Evolutionary conservation across 768 basidiomycete genomes (phyloP).

Genomic region (Cystofilobasidium capitatum): DNA sequence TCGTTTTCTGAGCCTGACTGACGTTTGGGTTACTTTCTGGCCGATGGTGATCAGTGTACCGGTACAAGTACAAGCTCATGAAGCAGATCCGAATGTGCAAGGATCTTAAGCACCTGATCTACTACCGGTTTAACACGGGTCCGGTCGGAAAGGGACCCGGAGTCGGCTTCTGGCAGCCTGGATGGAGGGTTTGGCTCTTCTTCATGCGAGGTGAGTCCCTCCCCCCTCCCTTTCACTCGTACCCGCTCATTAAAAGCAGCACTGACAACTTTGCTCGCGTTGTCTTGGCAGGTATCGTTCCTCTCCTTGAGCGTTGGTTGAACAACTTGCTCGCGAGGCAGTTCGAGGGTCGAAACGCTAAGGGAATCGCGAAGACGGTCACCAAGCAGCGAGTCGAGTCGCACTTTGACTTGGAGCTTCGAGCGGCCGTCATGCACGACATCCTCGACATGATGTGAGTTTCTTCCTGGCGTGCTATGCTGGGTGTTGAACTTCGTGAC

Average conservation of each 20-base stretch:
- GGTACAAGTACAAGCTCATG: slow-evolving; percentile 99
- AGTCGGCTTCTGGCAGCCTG: slow-evolving; percentile 98
- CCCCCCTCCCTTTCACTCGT: not conserved
- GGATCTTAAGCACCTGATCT: slow-evolving; percentile 75
- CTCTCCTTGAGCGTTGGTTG: slow-evolving; percentile 92
- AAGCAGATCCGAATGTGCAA: slow-evolving; percentile 99
- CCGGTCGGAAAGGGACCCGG: slow-evolving; percentile 99
- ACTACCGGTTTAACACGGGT: slow-evolving; percentile 98
- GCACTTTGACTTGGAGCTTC: slow-evolving; percentile 92
- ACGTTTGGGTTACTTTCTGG: not conserved
- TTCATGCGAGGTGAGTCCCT: slow-evolving; percentile 71
- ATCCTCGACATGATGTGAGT: slow-evolving; percentile 57
- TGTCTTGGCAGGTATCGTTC: slow-evolving; percentile 55
- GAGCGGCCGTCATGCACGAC: slow-evolving; percentile 99
- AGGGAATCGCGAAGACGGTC: slow-evolving; percentile 44
- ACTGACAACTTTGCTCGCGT: not conserved
- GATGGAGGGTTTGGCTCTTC: slow-evolving; percentile 99
- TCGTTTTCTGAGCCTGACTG: not conserved
- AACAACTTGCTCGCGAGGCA: slow-evolving; percentile 95
- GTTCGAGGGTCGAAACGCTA: slow-evolving; percentile 84
- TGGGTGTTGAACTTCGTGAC: too few relatives aligned
- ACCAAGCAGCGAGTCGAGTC: slow-evolving; percentile 99
- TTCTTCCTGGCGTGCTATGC: not conserved
- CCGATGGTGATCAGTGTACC: slow-evolving; percentile 56
- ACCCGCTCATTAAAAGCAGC: not conserved